Evolutionary conservation across 2,329 filamentous ascomycete species (phyloP), one percentile per base, ranked within the genome.

Genomic region (Phialocephala sp.): DNA sequence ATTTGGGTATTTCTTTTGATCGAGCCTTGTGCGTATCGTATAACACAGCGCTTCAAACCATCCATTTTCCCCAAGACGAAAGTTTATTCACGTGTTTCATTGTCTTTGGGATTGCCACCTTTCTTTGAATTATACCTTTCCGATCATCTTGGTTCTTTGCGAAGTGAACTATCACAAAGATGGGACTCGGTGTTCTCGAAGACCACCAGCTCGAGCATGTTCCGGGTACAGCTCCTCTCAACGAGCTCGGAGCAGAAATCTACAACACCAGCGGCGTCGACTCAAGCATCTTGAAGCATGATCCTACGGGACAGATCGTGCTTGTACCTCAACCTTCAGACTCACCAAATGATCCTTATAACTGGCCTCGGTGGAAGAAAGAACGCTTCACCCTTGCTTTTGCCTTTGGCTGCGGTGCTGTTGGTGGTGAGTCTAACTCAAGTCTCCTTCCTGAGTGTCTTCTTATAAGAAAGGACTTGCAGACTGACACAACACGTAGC

Each of bases 251-350:
- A 1, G 52, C 59, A 11, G 69, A 72, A 20, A 78, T 78, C 61
- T 79, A 76, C 77, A 67, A 64, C 41, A 56, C 39, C 24, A 63
- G 50, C 24, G 66, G 65, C 20, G 59, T 69, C 22, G 67, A 69
- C 20, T 65, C 65, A 5, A 61, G 70, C 12, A 66, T 76, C n/a
- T 71, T 78, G 22, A 78, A 77, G 62, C 75, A 77, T 66, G 76
- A 78, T 60, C 65, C 72, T 9, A 76, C 72, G 1, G 72, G 74
- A n/a, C 80, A 85, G 65, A 79, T 86, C 55, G 79, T 84, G 24
- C 79, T 87, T 27, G 80, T 82, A 14, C 84, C 84, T 11, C 80
- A 82, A 62, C 84, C 85, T 14, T 83, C 81, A n/a, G 76, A 80
- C 66, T 82, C 80, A 5, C 81, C 82, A 45, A 81, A 85, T 68